These are phyloP conservation scores for Linaria vulgaris DNA, from an alignment of 257 asterid genomes.

Conservation along the genomic window DNA sequence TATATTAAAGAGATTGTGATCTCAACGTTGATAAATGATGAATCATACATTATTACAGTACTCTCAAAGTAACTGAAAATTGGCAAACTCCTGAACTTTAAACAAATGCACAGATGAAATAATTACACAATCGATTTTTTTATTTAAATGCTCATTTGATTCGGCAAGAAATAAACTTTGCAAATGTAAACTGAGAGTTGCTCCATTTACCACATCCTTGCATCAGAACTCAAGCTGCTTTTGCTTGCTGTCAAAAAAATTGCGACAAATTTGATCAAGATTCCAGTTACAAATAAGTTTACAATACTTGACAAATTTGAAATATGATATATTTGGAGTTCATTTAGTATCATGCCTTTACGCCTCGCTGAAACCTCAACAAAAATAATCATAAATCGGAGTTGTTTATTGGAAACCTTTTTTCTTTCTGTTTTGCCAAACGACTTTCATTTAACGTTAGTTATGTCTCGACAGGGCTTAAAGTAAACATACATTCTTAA, in stretches of 20 bases:
- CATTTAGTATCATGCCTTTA: no score
- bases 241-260: constrained; percentile 58
- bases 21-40: constrained; percentile 35
- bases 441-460: no score
- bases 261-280: not conserved
- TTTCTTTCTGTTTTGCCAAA: no score
- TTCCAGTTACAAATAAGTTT: no score
- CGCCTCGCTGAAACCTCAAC: no score
- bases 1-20: constrained; percentile 32
- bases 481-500: no score
- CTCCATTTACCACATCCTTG: constrained; percentile 24
- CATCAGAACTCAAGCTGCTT: constrained; percentile 57
- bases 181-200: constrained; percentile 36
- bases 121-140: constrained; percentile 39
- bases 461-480: no score
- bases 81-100: constrained; percentile 28
- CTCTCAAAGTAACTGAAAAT: constrained; percentile 38
- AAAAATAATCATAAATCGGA: no score
- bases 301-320: no score
- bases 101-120: constrained; percentile 41
- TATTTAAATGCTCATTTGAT: constrained; percentile 21
- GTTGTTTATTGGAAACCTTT: no score
- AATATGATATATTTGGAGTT: no score
- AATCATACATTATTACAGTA: constrained; percentile 50
- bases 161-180: constrained; percentile 19